phyloP scores from a whole-genome alignment of 495 filamentous ascomycete genomes.

The Tricharina praecox region DNA sequence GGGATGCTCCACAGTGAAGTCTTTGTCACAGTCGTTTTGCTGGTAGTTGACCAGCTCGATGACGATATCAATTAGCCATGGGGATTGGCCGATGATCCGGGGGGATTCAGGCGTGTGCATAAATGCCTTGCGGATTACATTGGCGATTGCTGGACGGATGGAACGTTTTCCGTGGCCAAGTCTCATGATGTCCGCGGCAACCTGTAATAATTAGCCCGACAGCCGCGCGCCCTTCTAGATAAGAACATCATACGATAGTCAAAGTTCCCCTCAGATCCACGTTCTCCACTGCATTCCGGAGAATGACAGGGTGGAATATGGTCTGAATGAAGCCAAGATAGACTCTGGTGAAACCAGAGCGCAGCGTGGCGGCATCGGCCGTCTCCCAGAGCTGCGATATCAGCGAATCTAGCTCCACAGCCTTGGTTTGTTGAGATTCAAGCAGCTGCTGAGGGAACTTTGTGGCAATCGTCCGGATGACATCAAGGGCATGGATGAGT shows the following conservation, averaged over 20 bases:
- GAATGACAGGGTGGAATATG: constrained; percentile 13
- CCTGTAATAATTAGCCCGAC: too few relatives aligned
- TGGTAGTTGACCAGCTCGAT: constrained; percentile 13
- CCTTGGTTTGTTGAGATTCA: not conserved
- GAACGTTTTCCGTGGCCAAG: constrained; percentile 20
- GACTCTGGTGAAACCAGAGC: not conserved
- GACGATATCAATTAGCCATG: constrained; percentile 15
- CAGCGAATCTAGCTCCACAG: constrained; percentile 7
- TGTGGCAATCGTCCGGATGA: constrained; percentile 5
- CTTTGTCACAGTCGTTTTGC: constrained; percentile 11
- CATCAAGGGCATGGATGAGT: constrained; percentile 9
- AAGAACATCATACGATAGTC: not conserved
- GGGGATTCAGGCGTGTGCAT: constrained; percentile 2
- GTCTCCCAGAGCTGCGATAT: constrained; percentile 21
- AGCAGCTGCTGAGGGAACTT: not conserved
- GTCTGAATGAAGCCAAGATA: constrained; percentile 16
- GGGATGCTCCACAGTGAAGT: constrained; percentile 19
- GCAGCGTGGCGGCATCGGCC: constrained; percentile 12
- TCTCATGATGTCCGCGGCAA: constrained; percentile 14
- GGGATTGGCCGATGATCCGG: constrained; percentile 9
- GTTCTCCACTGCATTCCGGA: constrained; percentile 5
- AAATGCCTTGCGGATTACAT: constrained; percentile 12
- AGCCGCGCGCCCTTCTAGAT: too few relatives aligned
- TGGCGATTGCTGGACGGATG: constrained; percentile 15
- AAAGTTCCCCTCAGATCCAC: constrained; percentile 5